These are phyloP conservation scores for Fusarium udum DNA, from an alignment of 2,329 filamentous ascomycete genomes.

Conservation along the genomic window DNA sequence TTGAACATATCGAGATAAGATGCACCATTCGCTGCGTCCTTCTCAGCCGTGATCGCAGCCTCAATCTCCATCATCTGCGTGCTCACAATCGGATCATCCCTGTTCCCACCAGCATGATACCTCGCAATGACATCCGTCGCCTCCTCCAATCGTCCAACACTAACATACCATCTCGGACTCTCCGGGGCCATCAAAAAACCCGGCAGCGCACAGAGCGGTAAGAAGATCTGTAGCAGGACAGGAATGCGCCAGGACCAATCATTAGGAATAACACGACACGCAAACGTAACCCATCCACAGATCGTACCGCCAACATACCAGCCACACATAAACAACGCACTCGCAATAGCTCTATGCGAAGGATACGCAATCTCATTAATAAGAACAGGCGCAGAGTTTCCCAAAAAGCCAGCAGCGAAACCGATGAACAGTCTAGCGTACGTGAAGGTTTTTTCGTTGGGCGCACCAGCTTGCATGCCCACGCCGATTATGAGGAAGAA, in stretches of 20 bases:
- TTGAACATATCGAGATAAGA: conserved; percentile 6
- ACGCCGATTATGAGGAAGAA: conserved; percentile 6
- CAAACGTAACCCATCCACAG: conserved; percentile 5
- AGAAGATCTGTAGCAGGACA: background rate
- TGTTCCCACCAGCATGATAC: background rate
- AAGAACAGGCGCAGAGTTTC: background rate
- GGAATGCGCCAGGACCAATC: conserved; percentile 6
- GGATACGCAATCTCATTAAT: conserved; percentile 9
- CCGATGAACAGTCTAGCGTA: background rate
- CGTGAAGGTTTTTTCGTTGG: background rate
- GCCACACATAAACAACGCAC: background rate
- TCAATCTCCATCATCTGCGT: conserved; percentile 4
- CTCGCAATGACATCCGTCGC: background rate
- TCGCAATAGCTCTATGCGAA: conserved; percentile 5
- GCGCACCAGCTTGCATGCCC: conserved; percentile 1
- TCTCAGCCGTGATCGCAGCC: background rate
- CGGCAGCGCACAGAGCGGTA: background rate
- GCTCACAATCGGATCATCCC: background rate
- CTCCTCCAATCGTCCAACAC: background rate
- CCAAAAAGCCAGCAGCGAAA: background rate
- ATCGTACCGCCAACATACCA: conserved; percentile 3
- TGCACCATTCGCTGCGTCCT: background rate
- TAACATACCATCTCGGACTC: conserved; percentile 7
- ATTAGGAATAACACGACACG: background rate
- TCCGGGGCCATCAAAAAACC: background rate